Evolutionary conservation across 768 basidiomycete species (phyloP).

Genomic region (Leccinum sublutescens): DNA sequence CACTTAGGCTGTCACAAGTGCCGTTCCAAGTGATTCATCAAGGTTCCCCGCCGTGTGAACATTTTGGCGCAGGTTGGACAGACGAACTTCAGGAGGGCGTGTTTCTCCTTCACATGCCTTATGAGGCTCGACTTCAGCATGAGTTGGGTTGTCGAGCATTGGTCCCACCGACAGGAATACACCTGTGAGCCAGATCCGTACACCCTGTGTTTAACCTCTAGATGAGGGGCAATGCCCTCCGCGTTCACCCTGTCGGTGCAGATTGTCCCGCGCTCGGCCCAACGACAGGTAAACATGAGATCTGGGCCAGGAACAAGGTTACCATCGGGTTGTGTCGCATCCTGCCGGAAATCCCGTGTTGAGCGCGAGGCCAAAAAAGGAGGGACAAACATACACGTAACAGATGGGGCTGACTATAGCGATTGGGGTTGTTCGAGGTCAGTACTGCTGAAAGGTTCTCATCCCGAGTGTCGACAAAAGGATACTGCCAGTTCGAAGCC

Average conservation of each 20-base stretch:
- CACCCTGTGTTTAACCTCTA: not conserved
- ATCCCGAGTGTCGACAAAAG: not conserved
- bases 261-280: not conserved
- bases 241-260: conserved; percentile 5
- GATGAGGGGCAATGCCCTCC: not conserved
- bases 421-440: not conserved
- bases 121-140: conserved; percentile 8
- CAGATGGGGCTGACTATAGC: conserved; percentile 1
- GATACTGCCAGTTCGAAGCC: not conserved
- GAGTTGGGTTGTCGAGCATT: not conserved
- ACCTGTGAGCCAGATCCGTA: not conserved
- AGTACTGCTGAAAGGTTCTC: too few species aligned
- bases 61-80: conserved; percentile 4
- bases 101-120: conserved; percentile 2
- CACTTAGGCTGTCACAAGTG: not conserved
- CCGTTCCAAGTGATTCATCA: not conserved
- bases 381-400: not conserved
- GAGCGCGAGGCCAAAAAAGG: not conserved
- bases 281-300: not conserved
- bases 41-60: conserved; percentile 3
- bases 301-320: not conserved
- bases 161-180: not conserved
- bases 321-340: conserved; percentile 1
- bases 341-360: not conserved
- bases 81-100: not conserved